Conservation (phyloP, 2,329 filamentous ascomycete species). For the Talaromyces piceae region DNA sequence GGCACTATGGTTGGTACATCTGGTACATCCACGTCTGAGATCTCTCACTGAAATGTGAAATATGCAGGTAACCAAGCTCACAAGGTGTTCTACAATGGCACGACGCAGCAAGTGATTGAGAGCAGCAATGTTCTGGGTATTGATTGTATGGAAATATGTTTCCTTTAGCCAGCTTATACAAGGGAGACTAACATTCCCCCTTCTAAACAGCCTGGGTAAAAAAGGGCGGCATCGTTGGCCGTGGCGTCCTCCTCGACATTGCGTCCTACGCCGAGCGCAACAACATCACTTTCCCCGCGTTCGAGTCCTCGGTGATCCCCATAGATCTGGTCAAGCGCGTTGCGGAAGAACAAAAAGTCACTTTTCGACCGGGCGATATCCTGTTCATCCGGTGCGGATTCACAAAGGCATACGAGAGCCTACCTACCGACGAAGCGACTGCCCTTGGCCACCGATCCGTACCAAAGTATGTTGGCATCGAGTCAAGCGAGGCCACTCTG, state of each 20-base stretch:
- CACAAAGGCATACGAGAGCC: slow-evolving; percentile 37
- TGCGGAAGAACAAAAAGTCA: slow-evolving; percentile 37
- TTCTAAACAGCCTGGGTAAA: slow-evolving; percentile 27
- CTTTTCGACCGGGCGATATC: slow-evolving; percentile 47
- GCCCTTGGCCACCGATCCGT: slow-evolving; percentile 13
- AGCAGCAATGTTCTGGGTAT: slow-evolving; percentile 34
- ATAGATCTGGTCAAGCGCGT: slow-evolving; percentile 38
- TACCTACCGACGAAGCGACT: slow-evolving; percentile 25
- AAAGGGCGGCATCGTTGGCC: slow-evolving; percentile 37
- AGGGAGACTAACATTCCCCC: slow-evolving; percentile 1
- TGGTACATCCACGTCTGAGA: not conserved
- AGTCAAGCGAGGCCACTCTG: slow-evolving; percentile 26
- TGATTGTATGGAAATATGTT: slow-evolving; percentile 20
- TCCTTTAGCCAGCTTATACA: not conserved
- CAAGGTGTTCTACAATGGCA: slow-evolving; percentile 37
- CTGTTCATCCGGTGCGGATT: slow-evolving; percentile 51
- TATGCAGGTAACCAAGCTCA: slow-evolving; percentile 35
- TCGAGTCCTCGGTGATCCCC: slow-evolving; percentile 38
- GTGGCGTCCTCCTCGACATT: slow-evolving; percentile 45
- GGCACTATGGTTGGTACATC: slow-evolving; percentile 24
- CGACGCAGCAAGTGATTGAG: slow-evolving; percentile 33
- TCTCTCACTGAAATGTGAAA: not conserved
- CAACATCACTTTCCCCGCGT: slow-evolving; percentile 30
- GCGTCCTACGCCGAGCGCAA: slow-evolving; percentile 36
- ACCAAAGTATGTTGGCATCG: slow-evolving; percentile 24